Evolutionary conservation across 768 basidiomycete genomes (phyloP), one percentile per base, ranked within the genome.

Genomic region (Gloeostereum incarnatum): DNA sequence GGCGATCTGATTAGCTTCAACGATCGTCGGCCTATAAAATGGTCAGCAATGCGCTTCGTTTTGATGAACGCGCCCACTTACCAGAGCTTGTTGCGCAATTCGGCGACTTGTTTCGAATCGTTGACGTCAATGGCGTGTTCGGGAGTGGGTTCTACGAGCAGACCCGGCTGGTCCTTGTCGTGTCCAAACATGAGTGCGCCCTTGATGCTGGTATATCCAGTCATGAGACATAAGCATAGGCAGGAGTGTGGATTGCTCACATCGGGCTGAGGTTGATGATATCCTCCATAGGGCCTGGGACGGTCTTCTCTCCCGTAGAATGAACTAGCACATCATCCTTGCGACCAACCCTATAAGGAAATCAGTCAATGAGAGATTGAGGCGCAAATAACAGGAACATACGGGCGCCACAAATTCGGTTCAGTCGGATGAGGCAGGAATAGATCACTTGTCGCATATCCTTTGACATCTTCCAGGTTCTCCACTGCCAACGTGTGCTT

Each of bases 111-210:
- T 3, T 35, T 34, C 14, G 45, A 41, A 20, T 55, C 45, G 10
- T 31, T 32, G 17, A 47, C 41, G 29, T 68, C 54, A n/a, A 63
- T 47, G 4, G 49, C 45, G 18, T 54, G 41, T 3, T 39, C 33
- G 3, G 51, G 45, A 6, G 43, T 46, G 0, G 58, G 50, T 31
- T 66, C 62, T 17, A 66, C 52, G 0, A 63, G 48, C 31, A 61
- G 40, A 11, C 65, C 58, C 33, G 55, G 41, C 31, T 60, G 45
- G 53, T 61, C 43, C 20, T 56, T 61, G 7, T 56, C 60, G 5
- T 58, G 52, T 13, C 69, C 69, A 43, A 74, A 74, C 47, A 73
- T 61, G 11, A 69, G 49, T 5, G 55, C 61, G 14, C 58, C 62
- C 11, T 50, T 37, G 9, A 63, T 35, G 17, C 46, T 47, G 26